Conservation (phyloP, 2,329 filamentous ascomycete genomes). For the Pseudocercospora eumusae region DNA sequence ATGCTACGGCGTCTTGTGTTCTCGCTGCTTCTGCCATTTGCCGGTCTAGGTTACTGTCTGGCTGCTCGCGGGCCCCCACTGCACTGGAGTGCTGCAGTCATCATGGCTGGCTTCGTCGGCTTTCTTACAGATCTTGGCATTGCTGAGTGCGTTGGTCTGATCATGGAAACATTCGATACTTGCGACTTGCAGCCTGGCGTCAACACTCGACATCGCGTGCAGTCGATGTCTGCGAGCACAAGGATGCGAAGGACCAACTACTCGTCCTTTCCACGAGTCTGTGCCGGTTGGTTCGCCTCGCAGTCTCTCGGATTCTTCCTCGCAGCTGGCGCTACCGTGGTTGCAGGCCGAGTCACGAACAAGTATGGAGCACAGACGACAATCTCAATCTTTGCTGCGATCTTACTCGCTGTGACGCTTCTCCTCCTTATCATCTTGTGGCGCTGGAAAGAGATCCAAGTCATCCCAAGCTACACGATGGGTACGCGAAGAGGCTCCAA, state of each 20-base stretch:
- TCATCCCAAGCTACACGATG: constrained; percentile 62
- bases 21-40: constrained; percentile 65
- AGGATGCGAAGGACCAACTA: constrained; percentile 65
- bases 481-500: constrained; percentile 37
- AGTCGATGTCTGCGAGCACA: constrained; percentile 48
- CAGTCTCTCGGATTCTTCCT: constrained; percentile 70
- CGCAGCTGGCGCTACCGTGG: constrained; percentile 66
- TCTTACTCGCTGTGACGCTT: constrained; percentile 65
- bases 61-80: constrained; percentile 64
- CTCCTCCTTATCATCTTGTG: constrained; percentile 63
- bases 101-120: constrained; percentile 66
- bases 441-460: constrained; percentile 67
- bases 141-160: constrained; percentile 72
- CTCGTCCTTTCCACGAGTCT: constrained; percentile 72
- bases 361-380: constrained; percentile 66
- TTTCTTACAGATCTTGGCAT: constrained; percentile 73
- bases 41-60: constrained; percentile 67
- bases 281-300: constrained; percentile 69
- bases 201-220: constrained; percentile 53
- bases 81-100: constrained; percentile 63
- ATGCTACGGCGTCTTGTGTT: constrained; percentile 68
- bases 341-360: constrained; percentile 68
- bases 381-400: constrained; percentile 67
- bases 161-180: constrained; percentile 83
- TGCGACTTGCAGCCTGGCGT: constrained; percentile 74